Percentiles rank a stretch among this genome's conserved stretches.
Conservation (phyloP, 768 basidiomycete species). For the Lentinus tigrinus region DNA sequence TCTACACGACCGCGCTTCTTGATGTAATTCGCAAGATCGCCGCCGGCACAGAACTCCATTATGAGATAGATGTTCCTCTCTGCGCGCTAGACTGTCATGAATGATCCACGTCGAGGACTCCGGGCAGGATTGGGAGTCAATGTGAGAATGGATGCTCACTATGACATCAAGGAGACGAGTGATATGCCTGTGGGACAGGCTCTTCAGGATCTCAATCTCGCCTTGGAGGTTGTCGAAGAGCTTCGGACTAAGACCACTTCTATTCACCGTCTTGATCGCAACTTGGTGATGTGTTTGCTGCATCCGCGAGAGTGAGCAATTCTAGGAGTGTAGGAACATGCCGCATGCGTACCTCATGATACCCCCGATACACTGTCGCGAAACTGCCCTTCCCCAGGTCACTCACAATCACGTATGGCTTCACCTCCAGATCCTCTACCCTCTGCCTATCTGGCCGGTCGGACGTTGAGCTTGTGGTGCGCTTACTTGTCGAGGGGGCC, state of each 20-base stretch:
- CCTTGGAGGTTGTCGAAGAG: conserved; percentile 97
- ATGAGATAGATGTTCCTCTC: conserved; percentile 87
- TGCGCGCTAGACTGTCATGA: conserved; percentile 47
- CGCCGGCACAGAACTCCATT: conserved; percentile 96
- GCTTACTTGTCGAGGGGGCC: conserved; percentile 17
- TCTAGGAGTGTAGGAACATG: not conserved
- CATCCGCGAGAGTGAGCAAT: not conserved
- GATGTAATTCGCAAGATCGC: conserved; percentile 95
- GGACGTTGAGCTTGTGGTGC: conserved; percentile 14
- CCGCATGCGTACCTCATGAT: conserved; percentile 69
- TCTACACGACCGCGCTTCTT: conserved; percentile 95
- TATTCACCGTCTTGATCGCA: conserved; percentile 93
- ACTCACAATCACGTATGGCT: conserved; percentile 72
- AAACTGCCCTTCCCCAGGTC: conserved; percentile 92
- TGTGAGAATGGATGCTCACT: conserved; percentile 42
- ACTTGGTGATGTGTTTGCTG: conserved; percentile 79
- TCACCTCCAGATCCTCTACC: conserved; percentile 66
- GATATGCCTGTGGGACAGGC: conserved; percentile 88
- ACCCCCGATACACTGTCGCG: conserved; percentile 93
- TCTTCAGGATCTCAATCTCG: conserved; percentile 96
- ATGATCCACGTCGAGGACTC: not conserved
- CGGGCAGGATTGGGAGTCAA: not conserved
- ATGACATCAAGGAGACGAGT: conserved; percentile 92
- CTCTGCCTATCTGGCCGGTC: conserved; percentile 18
- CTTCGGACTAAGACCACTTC: conserved; percentile 84